Conservation (phyloP, 2,329 filamentous ascomycete species). For the Nannizziopsis barbatae region DNA sequence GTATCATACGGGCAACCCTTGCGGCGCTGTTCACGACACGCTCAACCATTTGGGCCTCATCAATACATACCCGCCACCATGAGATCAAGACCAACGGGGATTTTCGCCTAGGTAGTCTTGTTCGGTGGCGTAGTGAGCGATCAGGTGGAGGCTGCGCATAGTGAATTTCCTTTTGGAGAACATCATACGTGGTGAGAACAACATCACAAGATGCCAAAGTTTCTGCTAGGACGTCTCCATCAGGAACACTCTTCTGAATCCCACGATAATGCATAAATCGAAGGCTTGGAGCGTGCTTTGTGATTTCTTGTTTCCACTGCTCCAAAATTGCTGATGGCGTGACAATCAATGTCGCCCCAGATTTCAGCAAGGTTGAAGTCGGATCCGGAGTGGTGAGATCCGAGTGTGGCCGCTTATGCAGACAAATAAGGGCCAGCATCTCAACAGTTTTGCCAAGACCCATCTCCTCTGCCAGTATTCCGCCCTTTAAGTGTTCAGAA, state of each 20-base stretch:
- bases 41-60: slow-evolving; percentile 79
- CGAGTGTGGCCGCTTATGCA: slow-evolving; percentile 26
- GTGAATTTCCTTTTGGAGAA: slow-evolving; percentile 70
- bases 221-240: slow-evolving; percentile 35
- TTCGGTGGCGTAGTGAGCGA: slow-evolving; percentile 54
- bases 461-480: slow-evolving; percentile 43
- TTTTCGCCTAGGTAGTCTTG: slow-evolving; percentile 53
- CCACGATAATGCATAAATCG: slow-evolving; percentile 48
- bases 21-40: slow-evolving; percentile 77
- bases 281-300: slow-evolving; percentile 45
- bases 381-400: slow-evolving; percentile 15
- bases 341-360: slow-evolving; percentile 51
- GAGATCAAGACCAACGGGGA: slow-evolving; percentile 70
- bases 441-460: slow-evolving; percentile 42
- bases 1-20: slow-evolving; percentile 64
- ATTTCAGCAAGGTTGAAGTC: slow-evolving; percentile 25
- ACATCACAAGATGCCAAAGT: slow-evolving; percentile 43
- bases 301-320: slow-evolving; percentile 53
- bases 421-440: slow-evolving; percentile 37
- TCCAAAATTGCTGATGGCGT: slow-evolving; percentile 50
- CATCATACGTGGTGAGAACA: slow-evolving; percentile 53
- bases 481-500: slow-evolving; percentile 29
- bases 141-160: slow-evolving; percentile 60
- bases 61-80: slow-evolving; percentile 73
- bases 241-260: slow-evolving; percentile 30